These are phyloP conservation scores for Selaginella moellendorffii DNA, from an alignment of 75 land plant species.

Conservation along the genomic window DNA sequence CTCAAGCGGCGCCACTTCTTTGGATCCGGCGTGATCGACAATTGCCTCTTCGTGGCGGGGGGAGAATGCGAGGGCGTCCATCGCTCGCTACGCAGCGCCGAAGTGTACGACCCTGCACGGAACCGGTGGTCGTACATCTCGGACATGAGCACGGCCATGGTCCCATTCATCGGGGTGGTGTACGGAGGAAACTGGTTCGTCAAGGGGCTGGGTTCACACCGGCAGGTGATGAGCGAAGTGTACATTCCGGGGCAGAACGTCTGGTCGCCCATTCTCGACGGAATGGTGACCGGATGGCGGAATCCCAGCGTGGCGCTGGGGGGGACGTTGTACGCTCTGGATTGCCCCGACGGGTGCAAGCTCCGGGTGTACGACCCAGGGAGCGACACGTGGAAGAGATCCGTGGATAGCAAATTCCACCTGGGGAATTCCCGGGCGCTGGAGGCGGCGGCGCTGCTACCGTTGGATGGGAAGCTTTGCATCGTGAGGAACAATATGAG, in stretches of 20 bases:
- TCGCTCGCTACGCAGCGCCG: constrained; percentile 45
- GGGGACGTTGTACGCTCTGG: constrained; percentile 1
- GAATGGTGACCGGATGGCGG: constrained; percentile 5
- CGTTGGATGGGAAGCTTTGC: not conserved
- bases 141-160: constrained; percentile 62
- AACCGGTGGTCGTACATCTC: constrained; percentile 51
- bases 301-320: not conserved
- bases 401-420: constrained; percentile 9
- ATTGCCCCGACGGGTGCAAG: constrained; percentile 5
- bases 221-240: constrained; percentile 45
- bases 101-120: constrained; percentile 66
- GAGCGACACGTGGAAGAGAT: not conserved
- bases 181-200: constrained; percentile 67
- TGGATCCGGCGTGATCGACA: constrained; percentile 60
- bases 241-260: constrained; percentile 40
- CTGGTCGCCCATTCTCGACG: constrained; percentile 34
- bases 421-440: not conserved
- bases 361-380: not conserved
- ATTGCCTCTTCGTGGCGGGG: constrained; percentile 70
- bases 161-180: constrained; percentile 68
- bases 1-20: constrained; percentile 51
- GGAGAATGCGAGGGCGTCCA: constrained; percentile 56
- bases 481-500: constrained; percentile 11
- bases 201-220: constrained; percentile 55
- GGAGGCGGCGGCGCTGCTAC: not conserved